Percentiles rank a stretch among this genome's conserved stretches.
These are phyloP conservation scores for Nyctanthes arbortristis DNA, from an alignment of 257 asterid species.

Conservation along the genomic window DNA sequence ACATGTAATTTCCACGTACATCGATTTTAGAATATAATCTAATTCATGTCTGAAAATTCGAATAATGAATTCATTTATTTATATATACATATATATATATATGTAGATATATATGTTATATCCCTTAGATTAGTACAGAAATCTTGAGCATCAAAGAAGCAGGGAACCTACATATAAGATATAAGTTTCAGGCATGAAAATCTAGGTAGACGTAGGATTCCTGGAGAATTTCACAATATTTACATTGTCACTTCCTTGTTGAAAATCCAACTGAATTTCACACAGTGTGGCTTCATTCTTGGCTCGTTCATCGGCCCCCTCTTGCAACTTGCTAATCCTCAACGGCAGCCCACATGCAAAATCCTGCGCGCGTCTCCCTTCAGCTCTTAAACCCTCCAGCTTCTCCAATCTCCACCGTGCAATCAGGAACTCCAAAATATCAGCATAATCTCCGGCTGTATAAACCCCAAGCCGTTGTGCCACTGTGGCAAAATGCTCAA, in stretches of 20 bases:
- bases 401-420: conserved; percentile 35
- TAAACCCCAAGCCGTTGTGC: conserved; percentile 27
- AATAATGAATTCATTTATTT: not conserved
- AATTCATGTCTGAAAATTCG: not conserved
- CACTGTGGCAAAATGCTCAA: conserved; percentile 26
- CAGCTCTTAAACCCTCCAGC: conserved; percentile 25
- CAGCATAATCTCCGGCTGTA: conserved; percentile 30
- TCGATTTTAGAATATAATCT: not conserved
- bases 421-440: conserved; percentile 33
- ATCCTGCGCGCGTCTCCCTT: conserved; percentile 32
- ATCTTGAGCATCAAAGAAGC: not conserved
- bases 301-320: conserved; percentile 23
- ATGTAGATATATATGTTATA: no score
- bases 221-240: not conserved
- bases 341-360: conserved; percentile 34
- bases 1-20: not conserved
- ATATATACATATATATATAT: no score
- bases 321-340: conserved; percentile 22
- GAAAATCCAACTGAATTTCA: conserved; percentile 41
- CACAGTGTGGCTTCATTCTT: conserved; percentile 5
- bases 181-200: not conserved
- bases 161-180: not conserved
- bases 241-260: conserved; percentile 19
- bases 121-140: no score
- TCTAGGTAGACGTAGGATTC: not conserved